phyloP scores from a whole-genome alignment of 345 rosid genomes.

The Pugionium cornutum region DNA sequence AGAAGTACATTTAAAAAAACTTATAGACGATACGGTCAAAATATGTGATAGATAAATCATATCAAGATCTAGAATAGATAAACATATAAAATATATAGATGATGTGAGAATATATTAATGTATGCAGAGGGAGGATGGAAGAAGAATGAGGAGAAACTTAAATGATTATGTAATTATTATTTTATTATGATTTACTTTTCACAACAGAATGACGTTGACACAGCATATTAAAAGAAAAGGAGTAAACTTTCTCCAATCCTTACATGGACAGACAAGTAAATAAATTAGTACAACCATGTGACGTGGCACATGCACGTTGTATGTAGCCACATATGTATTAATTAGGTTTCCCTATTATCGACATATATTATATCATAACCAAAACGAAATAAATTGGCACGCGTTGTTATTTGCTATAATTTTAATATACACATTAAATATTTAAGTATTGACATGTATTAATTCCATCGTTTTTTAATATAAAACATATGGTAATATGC shows the following conservation, averaged over 20 bases:
- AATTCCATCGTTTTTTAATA: not conserved
- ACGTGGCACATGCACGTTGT: conserved; percentile 13
- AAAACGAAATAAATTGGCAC: not conserved
- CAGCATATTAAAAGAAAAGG: conserved; percentile 31
- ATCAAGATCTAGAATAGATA: conserved; percentile 37
- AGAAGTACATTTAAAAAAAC: not conserved
- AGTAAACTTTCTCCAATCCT: conserved; percentile 27
- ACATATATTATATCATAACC: not conserved
- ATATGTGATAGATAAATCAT: conserved; percentile 36
- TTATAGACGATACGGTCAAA: not conserved
- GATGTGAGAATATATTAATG: conserved; percentile 8
- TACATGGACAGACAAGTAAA: conserved; percentile 38
- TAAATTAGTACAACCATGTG: conserved; percentile 31
- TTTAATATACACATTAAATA: not conserved
- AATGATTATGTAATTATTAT: conserved; percentile 48
- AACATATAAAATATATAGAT: not conserved
- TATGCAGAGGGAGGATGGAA: conserved; percentile 33
- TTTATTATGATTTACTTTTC: conserved; percentile 36
- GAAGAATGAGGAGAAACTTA: conserved; percentile 43
- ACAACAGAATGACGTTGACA: conserved; percentile 42
- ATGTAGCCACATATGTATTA: not conserved
- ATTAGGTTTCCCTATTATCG: not conserved
- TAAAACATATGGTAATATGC: not conserved
- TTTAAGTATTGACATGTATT: conserved; percentile 7
- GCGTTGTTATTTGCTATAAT: not conserved